These are phyloP conservation scores for Parietichytrium sp. DNA, from an alignment of 108 stramenopile species.

Conservation along the genomic window DNA sequence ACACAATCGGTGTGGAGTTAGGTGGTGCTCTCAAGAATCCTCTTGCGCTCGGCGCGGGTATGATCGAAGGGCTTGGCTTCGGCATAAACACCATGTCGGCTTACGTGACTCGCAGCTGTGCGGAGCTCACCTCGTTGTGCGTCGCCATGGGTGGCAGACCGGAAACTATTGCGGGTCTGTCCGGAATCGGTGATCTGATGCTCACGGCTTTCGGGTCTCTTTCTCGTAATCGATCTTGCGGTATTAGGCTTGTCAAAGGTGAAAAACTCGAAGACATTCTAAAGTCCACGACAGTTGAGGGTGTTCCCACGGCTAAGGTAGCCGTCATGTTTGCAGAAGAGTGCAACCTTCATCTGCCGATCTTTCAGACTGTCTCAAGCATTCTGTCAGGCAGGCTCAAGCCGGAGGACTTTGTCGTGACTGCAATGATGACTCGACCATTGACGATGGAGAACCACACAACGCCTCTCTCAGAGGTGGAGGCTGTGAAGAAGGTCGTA, in stretches of 20 bases:
- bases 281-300: conserved; percentile 64
- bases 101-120: conserved; percentile 70
- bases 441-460: not conserved
- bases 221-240: conserved; percentile 71
- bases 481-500: not conserved
- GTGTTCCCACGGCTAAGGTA: conserved; percentile 72
- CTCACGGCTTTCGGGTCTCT: conserved; percentile 74
- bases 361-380: conserved; percentile 62
- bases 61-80: conserved; percentile 72
- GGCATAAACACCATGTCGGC: conserved; percentile 83
- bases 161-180: conserved; percentile 70
- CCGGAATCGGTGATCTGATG: conserved; percentile 80
- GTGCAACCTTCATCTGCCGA: conserved; percentile 70
- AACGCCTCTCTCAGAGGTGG: not conserved
- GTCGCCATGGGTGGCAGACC: conserved; percentile 75
- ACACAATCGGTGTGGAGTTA: conserved; percentile 70
- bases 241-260: conserved; percentile 71
- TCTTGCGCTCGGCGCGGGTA: conserved; percentile 77
- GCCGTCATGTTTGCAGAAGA: conserved; percentile 68
- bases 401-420: conserved; percentile 30
- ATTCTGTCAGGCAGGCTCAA: conserved; percentile 28
- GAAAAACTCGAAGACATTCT: conserved; percentile 70
- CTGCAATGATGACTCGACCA: conserved; percentile 34
- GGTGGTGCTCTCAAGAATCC: conserved; percentile 84
- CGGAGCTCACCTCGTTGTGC: conserved; percentile 66